Conservation (phyloP, 2,329 filamentous ascomycete species). For the Sclerotiophoma versabilis region DNA sequence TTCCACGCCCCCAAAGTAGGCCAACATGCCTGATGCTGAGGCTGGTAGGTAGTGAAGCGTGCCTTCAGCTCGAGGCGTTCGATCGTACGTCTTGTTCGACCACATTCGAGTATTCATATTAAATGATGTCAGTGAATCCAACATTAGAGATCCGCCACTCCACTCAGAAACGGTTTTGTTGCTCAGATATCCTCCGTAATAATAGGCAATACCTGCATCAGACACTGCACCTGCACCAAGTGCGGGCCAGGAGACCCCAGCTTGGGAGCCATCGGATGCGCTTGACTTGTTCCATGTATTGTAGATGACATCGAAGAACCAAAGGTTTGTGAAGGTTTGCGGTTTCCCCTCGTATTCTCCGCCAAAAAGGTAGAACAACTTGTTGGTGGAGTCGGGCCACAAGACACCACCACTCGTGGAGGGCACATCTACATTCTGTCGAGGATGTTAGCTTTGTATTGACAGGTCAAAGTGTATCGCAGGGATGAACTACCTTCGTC, state of each 20-base stretch:
- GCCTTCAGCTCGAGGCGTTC: conserved; percentile 61
- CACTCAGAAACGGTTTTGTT: conserved; percentile 53
- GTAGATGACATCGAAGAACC: conserved; percentile 62
- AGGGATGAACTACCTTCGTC: not conserved
- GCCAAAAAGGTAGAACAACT: conserved; percentile 66
- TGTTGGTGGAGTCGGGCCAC: conserved; percentile 66
- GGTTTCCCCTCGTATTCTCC: conserved; percentile 58
- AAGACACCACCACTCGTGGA: conserved; percentile 54
- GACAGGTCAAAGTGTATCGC: not conserved
- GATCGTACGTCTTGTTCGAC: conserved; percentile 59
- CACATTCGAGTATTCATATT: conserved; percentile 59
- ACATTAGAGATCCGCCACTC: conserved; percentile 41
- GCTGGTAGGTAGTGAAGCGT: conserved; percentile 64
- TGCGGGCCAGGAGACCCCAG: conserved; percentile 17
- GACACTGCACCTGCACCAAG: conserved; percentile 18
- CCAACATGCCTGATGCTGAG: conserved; percentile 62
- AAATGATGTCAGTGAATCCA: conserved; percentile 60
- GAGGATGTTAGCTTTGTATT: not conserved
- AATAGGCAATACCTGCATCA: conserved; percentile 54
- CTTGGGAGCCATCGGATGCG: conserved; percentile 9
- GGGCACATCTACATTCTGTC: conserved; percentile 61
- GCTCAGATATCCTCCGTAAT: conserved; percentile 67
- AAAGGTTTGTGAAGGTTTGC: conserved; percentile 49
- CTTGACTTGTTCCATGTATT: conserved; percentile 61
- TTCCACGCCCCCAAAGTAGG: conserved; percentile 65